phyloP scores from a whole-genome alignment of 495 filamentous ascomycete genomes.

The Daldinia caldariorum region DNA sequence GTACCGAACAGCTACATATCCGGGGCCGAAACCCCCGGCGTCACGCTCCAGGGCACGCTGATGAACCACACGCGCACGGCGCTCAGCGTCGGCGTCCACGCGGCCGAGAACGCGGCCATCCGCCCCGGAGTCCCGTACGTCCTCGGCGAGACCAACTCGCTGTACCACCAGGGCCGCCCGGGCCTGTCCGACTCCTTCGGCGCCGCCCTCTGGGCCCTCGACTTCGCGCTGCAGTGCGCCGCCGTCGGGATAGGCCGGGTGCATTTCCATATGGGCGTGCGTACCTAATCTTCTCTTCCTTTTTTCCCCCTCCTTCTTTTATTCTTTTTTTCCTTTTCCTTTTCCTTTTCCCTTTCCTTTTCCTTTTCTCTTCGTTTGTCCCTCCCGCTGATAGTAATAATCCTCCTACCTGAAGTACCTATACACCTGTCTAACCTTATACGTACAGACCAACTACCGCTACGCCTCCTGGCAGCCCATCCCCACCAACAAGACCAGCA shows the following conservation, averaged over 20 bases:
- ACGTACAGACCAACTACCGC: constrained; percentile 63
- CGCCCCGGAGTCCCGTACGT: constrained; percentile 63
- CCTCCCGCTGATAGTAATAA: too few species aligned
- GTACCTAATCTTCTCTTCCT: background rate
- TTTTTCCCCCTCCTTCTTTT: too few species aligned
- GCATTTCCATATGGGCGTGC: constrained; percentile 70
- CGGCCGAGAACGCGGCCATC: constrained; percentile 56
- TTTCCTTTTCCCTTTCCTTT: background rate
- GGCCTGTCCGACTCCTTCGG: constrained; percentile 76
- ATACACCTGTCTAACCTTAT: too few species aligned
- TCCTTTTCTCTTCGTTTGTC: too few species aligned
- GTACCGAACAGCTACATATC: constrained; percentile 68
- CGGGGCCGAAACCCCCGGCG: constrained; percentile 67
- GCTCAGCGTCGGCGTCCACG: constrained; percentile 58
- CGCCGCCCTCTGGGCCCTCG: constrained; percentile 73
- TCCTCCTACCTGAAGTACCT: background rate
- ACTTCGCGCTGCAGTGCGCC: constrained; percentile 71
- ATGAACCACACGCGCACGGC: constrained; percentile 72
- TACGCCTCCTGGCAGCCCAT: constrained; percentile 67
- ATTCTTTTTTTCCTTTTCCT: background rate
- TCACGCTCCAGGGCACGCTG: constrained; percentile 70
- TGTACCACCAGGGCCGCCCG: constrained; percentile 70
- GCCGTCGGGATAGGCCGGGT: constrained; percentile 65
- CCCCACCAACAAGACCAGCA: constrained; percentile 58
- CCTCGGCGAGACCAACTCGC: constrained; percentile 72